phyloP scores from a whole-genome alignment of 768 basidiomycete species.

The Termitomyces heimii region DNA sequence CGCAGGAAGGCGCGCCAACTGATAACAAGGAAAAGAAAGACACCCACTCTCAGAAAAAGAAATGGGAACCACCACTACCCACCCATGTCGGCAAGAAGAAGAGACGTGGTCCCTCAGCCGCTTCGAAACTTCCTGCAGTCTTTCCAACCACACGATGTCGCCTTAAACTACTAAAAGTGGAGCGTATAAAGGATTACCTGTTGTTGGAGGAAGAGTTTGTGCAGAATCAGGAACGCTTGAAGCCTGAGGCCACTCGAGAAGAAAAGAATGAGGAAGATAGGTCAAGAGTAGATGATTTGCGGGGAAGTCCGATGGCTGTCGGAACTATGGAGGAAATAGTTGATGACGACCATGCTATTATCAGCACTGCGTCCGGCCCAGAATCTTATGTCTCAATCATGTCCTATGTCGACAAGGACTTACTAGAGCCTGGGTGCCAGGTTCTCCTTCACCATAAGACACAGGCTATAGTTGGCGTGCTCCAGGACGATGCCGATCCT shows the following conservation, averaged over 20 bases:
- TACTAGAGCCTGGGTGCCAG: slow-evolving; percentile 93
- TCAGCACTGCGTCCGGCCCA: slow-evolving; percentile 89
- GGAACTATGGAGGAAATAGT: slow-evolving; percentile 97
- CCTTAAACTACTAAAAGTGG: slow-evolving; percentile 91
- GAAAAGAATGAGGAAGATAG: slow-evolving; percentile 96
- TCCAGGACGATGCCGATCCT: slow-evolving; percentile 93
- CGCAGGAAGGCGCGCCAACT: slow-evolving; percentile 30
- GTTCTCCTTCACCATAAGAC: slow-evolving; percentile 96
- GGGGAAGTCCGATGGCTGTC: slow-evolving; percentile 97
- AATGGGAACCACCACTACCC: slow-evolving; percentile 97
- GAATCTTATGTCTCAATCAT: slow-evolving; percentile 97
- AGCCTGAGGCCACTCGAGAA: slow-evolving; percentile 82
- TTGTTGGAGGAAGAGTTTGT: slow-evolving; percentile 95
- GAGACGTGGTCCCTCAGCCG: slow-evolving; percentile 84
- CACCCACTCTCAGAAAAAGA: slow-evolving; percentile 69
- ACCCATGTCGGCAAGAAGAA: slow-evolving; percentile 98
- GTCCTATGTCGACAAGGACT: slow-evolving; percentile 97
- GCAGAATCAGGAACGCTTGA: slow-evolving; percentile 85
- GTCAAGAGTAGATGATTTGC: slow-evolving; percentile 87
- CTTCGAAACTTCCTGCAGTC: slow-evolving; percentile 88
- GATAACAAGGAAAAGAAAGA: slow-evolving; percentile 44
- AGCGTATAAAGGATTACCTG: slow-evolving; percentile 97
- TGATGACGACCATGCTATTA: slow-evolving; percentile 98
- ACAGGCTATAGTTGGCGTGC: slow-evolving; percentile 89
- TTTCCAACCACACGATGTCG: slow-evolving; percentile 94